Percentiles rank a stretch among this genome's conserved stretches.
Conservation (phyloP, 2,329 filamentous ascomycete species). For the Colletotrichum falcatum region DNA sequence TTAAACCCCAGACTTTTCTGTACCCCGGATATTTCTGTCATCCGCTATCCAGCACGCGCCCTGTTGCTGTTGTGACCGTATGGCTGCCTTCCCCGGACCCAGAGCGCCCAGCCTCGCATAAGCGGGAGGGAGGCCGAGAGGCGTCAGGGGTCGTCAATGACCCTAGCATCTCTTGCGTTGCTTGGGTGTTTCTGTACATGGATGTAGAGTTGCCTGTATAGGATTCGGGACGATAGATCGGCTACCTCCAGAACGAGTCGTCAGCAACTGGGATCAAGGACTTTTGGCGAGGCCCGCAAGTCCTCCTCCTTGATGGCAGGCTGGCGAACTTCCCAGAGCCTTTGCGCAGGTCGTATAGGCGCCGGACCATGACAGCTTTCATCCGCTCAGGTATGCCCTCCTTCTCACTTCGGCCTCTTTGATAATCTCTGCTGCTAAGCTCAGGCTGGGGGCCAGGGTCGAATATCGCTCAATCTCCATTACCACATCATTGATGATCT, state of each 20-base stretch:
- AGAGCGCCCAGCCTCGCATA: constrained; percentile 1
- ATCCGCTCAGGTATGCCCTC: constrained; percentile 69
- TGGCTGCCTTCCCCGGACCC: constrained; percentile 18
- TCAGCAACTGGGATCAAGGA: neutral
- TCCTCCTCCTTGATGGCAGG: neutral
- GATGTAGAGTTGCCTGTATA: neutral
- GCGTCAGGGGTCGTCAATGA: neutral
- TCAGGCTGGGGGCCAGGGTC: constrained; percentile 80
- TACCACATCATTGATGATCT: constrained; percentile 82
- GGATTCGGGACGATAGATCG: neutral
- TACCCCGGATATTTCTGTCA: constrained; percentile 36
- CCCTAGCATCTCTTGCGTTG: neutral
- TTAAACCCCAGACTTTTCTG: constrained; percentile 38
- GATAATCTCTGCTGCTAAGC: constrained; percentile 82
- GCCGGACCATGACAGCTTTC: constrained; percentile 44
- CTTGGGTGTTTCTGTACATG: neutral
- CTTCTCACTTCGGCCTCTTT: constrained; percentile 81
- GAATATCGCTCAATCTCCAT: constrained; percentile 81
- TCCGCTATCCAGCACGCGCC: constrained; percentile 5
- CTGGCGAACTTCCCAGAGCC: constrained; percentile 1
- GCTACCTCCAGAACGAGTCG: neutral
- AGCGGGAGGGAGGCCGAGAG: neutral
- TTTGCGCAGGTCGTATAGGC: constrained; percentile 16
- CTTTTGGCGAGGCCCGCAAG: neutral
- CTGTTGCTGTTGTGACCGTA: neutral